phyloP scores from a whole-genome alignment of 2,329 filamentous ascomycete genomes.

The Trichoderma sp. region DNA sequence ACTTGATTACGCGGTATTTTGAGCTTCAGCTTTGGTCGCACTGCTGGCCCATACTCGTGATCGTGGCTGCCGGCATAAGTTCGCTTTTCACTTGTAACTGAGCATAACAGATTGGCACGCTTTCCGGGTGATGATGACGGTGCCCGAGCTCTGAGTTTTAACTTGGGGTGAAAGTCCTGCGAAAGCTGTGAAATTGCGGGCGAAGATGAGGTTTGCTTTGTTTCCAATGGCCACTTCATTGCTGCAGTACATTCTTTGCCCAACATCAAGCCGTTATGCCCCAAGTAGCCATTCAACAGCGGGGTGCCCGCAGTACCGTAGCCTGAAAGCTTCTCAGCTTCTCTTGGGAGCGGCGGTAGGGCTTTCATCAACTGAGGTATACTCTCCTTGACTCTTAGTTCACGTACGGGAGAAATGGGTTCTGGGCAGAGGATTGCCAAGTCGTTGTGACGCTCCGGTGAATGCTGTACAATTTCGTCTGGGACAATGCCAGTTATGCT shows the following conservation, averaged over 20 bases:
- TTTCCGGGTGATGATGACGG: constrained; percentile 19
- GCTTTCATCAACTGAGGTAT: constrained; percentile 53
- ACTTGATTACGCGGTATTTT: constrained; percentile 30
- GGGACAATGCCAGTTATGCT: constrained; percentile 20
- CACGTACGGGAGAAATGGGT: constrained; percentile 45
- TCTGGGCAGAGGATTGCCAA: constrained; percentile 44
- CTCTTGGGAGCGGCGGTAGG: constrained; percentile 44
- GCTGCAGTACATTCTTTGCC: not conserved
- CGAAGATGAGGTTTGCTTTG: not conserved
- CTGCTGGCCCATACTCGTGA: constrained; percentile 20
- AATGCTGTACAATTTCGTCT: not conserved
- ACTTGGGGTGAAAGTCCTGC: constrained; percentile 24
- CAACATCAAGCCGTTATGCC: not conserved
- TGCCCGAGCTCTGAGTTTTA: constrained; percentile 31
- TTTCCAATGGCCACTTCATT: not conserved
- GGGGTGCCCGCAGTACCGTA: not conserved
- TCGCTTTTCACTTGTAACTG: not conserved
- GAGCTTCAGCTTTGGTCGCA: constrained; percentile 33
- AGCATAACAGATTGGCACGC: not conserved
- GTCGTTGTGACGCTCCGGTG: constrained; percentile 17
- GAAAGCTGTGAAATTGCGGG: not conserved
- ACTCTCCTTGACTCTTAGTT: constrained; percentile 47
- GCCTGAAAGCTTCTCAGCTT: constrained; percentile 19
- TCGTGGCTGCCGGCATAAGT: not conserved
- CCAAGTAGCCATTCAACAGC: not conserved